Conservation (phyloP, 1,284 basidiomycete genomes). For the Ganoderma resinaceum region DNA sequence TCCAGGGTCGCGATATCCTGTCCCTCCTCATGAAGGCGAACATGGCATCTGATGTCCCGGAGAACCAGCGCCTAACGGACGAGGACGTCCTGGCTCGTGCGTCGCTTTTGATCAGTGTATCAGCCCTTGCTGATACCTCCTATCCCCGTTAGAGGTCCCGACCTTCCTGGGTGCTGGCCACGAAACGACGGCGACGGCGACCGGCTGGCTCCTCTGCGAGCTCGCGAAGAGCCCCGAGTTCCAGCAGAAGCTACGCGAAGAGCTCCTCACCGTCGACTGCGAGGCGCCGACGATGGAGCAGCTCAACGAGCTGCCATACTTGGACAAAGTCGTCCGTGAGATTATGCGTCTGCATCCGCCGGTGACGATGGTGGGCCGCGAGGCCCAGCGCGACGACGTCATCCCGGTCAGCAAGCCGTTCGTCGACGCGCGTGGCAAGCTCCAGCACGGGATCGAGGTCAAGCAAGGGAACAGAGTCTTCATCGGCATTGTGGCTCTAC, state of each 20-base stretch:
- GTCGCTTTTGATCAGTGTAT: conserved; percentile 28
- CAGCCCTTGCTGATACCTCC: not conserved
- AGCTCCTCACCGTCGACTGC: conserved; percentile 54
- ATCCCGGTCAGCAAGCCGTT: conserved; percentile 46
- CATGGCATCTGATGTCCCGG: conserved; percentile 51
- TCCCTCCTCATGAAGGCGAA: conserved; percentile 54
- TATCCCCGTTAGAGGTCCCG: conserved; percentile 9
- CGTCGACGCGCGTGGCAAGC: conserved; percentile 37
- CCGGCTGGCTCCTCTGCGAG: conserved; percentile 69
- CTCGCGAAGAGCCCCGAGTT: conserved; percentile 60
- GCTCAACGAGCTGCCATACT: conserved; percentile 63
- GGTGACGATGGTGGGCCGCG: conserved; percentile 60
- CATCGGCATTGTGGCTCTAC: conserved; percentile 56
- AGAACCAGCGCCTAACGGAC: conserved; percentile 55
- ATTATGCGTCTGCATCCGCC: conserved; percentile 70
- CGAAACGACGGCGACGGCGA: conserved; percentile 59
- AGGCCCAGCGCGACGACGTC: conserved; percentile 56
- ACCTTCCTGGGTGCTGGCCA: conserved; percentile 45
- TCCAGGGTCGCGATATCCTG: conserved; percentile 40
- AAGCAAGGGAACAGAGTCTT: conserved; percentile 53
- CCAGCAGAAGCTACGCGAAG: conserved; percentile 74
- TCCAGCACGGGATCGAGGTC: conserved; percentile 41
- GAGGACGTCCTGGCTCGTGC: conserved; percentile 63
- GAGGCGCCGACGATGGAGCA: conserved; percentile 60
- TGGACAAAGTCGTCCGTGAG: conserved; percentile 75